Evolutionary conservation across 495 filamentous ascomycete species (phyloP), one percentile per base, ranked within the genome.

Genomic region (Hypoxylon intermedium): DNA sequence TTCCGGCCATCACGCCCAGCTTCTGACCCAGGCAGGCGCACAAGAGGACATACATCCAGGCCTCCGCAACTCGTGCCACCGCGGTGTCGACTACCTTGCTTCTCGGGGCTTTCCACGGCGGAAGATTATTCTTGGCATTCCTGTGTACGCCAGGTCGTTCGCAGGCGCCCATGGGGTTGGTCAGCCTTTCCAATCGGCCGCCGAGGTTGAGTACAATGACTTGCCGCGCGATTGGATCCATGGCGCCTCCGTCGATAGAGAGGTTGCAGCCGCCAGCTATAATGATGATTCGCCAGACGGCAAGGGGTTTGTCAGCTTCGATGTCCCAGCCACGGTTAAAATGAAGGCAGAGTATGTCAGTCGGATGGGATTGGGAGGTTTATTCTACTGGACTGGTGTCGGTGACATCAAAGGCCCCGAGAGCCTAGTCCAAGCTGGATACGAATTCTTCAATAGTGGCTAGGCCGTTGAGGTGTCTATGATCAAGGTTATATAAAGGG

Each of bases 331-430:
- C 26, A 92, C 88, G 3, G 89, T 92, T 5, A 75, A 75, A 63
- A 79, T 85, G 68, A 94, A 94, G 70, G 89, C 87, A 2, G 73
- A 79, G 18, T 92, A 86, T 63, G 89, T 83, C 56, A 87, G 79
- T 38, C 74, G 82, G 46, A 78, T 79, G 52, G 79, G 83, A 9
- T 78, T 94, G 0, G 90, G 85, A 2, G 90, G 90, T 0, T 65
- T 94, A 52, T 94, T 94, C 71, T 94, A 90, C 71, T 94, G 90
- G 90, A 89, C 89, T 45, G 89, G 89, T 3, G 86, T 83, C 12
- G 88, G 83, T 0, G 90, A 94, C 74, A 75, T 78, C 43, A 78
- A 47, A 21, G 74, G 82, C 12, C 68, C 77, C 9, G 72, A 84
- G 53, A 91, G 89, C 70, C 63, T 93, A 57, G 79, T 92, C 30